These are phyloP conservation scores for Diplodia mutila DNA, from an alignment of 2,329 filamentous ascomycete species.

Conservation along the genomic window DNA sequence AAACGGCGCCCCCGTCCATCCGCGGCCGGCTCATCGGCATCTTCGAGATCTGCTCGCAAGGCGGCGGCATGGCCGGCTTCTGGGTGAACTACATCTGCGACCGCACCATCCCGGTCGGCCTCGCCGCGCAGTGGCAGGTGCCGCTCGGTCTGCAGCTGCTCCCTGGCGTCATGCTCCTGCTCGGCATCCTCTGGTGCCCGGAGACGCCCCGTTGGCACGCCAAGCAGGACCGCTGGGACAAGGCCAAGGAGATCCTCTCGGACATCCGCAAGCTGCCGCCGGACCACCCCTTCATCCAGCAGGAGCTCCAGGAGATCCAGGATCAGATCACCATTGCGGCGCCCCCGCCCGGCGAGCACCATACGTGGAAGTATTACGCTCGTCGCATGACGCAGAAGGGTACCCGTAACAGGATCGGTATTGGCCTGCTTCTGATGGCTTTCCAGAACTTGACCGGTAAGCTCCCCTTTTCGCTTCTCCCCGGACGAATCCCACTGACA, in stretches of 20 bases:
- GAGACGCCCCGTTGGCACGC: conserved; percentile 68
- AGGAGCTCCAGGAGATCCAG: conserved; percentile 48
- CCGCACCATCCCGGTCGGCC: conserved; percentile 35
- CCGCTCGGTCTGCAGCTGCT: conserved; percentile 51
- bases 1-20: conserved; percentile 52
- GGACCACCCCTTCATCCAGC: conserved; percentile 45
- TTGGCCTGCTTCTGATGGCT: conserved; percentile 66
- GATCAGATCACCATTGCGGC: conserved; percentile 57
- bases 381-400: conserved; percentile 50
- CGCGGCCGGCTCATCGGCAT: conserved; percentile 50
- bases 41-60: conserved; percentile 53
- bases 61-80: conserved; percentile 53
- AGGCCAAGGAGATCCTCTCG: conserved; percentile 55
- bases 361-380: conserved; percentile 43
- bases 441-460: conserved; percentile 73
- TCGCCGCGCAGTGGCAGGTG: conserved; percentile 57
- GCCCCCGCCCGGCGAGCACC: conserved; percentile 55
- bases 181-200: conserved; percentile 35
- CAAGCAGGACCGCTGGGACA: conserved; percentile 65
- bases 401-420: conserved; percentile 64
- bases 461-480: conserved; percentile 24
- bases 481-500: no score
- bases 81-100: conserved; percentile 58
- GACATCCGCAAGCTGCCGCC: conserved; percentile 60
- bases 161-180: conserved; percentile 36